Conservation (phyloP, 371 early-diverging fungal species). For the Mortierella sp. region DNA sequence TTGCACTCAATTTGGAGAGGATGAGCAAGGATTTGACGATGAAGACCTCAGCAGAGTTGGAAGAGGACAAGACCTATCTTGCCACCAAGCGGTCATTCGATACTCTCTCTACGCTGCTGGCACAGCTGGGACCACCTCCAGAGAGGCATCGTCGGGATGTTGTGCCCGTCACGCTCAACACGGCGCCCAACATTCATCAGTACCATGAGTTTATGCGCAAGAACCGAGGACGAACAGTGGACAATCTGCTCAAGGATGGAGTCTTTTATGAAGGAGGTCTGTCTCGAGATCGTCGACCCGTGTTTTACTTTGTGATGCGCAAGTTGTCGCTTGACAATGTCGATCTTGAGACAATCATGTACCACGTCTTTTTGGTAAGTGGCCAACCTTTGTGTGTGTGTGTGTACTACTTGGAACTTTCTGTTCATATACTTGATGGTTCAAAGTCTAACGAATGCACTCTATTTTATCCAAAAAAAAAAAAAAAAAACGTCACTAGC, state of each 20-base stretch:
- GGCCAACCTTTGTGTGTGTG: not conserved
- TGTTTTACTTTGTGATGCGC: slow-evolving; percentile 87
- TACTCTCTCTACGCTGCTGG: slow-evolving; percentile 82
- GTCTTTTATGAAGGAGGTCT: slow-evolving; percentile 85
- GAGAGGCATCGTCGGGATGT: slow-evolving; percentile 65
- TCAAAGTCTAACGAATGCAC: not conserved
- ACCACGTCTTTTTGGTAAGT: slow-evolving; percentile 75
- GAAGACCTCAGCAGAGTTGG: slow-evolving; percentile 47
- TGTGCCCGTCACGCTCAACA: slow-evolving; percentile 60
- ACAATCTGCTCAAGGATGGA: slow-evolving; percentile 69
- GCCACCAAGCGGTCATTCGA: slow-evolving; percentile 68
- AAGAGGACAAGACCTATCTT: slow-evolving; percentile 52
- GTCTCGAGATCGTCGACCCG: slow-evolving; percentile 81
- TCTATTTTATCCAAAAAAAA: slow-evolving; percentile 10
- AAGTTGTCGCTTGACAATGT: slow-evolving; percentile 78
- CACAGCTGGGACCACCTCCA: slow-evolving; percentile 86
- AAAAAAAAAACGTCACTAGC: slow-evolving; percentile 36
- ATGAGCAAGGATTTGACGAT: slow-evolving; percentile 72
- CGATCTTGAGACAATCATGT: slow-evolving; percentile 86
- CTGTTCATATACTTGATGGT: too few species aligned
- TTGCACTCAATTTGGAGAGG: slow-evolving; percentile 78
- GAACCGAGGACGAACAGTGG: slow-evolving; percentile 73
- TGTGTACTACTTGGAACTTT: not conserved
- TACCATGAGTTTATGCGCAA: slow-evolving; percentile 86
- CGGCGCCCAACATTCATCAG: slow-evolving; percentile 64